These are phyloP conservation scores for Talaromyces sp. DNA, from an alignment of 2,329 filamentous ascomycete species.

Conservation along the genomic window DNA sequence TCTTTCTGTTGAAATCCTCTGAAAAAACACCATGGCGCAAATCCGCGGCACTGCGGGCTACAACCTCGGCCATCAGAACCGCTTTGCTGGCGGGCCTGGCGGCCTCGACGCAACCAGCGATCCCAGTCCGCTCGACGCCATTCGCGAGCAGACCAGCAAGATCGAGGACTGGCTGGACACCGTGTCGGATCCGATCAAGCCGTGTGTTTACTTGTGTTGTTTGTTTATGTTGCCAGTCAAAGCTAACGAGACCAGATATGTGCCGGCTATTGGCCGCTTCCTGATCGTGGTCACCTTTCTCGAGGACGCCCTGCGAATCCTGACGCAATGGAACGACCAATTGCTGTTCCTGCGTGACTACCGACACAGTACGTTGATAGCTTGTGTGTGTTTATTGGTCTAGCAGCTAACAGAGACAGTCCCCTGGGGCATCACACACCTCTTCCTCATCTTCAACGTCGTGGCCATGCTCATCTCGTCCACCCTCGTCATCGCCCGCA, in stretches of 20 bases:
- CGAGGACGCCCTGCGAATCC: slow-evolving; percentile 90
- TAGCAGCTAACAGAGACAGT: slow-evolving; percentile 53
- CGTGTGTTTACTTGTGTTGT: slow-evolving; percentile 55
- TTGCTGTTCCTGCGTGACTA: slow-evolving; percentile 89
- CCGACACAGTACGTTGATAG: slow-evolving; percentile 68
- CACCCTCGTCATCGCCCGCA: slow-evolving; percentile 80
- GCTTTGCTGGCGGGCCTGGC: slow-evolving; percentile 58
- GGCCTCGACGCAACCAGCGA: slow-evolving; percentile 59
- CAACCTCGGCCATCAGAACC: slow-evolving; percentile 70
- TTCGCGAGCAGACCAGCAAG: slow-evolving; percentile 94
- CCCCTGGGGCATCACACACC: slow-evolving; percentile 77
- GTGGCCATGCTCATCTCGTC: slow-evolving; percentile 81
- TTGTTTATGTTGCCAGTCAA: slow-evolving; percentile 13
- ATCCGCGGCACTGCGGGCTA: slow-evolving; percentile 70
- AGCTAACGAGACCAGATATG: slow-evolving; percentile 56
- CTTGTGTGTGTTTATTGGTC: background rate
- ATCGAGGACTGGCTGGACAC: slow-evolving; percentile 91
- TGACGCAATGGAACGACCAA: slow-evolving; percentile 97
- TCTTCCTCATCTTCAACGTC: slow-evolving; percentile 89
- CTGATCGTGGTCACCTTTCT: slow-evolving; percentile 97
- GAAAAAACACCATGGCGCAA: slow-evolving; percentile 38
- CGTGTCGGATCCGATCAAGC: slow-evolving; percentile 84
- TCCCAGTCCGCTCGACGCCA: slow-evolving; percentile 75
- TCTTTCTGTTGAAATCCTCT: background rate
- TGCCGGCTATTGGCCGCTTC: slow-evolving; percentile 93